phyloP scores from a whole-genome alignment of 2,329 filamentous ascomycete species.

The Aspergillus fumigatiaffinis region DNA sequence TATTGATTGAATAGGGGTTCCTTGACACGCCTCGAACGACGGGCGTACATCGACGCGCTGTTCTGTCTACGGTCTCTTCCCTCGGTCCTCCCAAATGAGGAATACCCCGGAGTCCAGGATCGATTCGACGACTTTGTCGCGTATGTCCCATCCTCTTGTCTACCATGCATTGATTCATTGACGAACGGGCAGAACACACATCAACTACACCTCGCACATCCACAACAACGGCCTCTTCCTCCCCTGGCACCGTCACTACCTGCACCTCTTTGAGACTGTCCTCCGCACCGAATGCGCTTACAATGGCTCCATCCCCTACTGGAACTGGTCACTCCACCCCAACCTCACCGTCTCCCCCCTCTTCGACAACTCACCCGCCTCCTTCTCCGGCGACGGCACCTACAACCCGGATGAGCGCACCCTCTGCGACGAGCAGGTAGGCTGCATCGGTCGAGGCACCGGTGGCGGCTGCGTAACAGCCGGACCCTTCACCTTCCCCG shows the following conservation, averaged over 20 bases:
- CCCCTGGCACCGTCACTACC: slow-evolving; percentile 16
- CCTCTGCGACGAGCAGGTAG: neutral
- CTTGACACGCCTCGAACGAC: slow-evolving; percentile 15
- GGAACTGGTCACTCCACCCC: slow-evolving; percentile 10
- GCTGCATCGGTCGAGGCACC: slow-evolving; percentile 1
- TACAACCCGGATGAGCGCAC: neutral
- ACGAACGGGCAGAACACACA: slow-evolving; percentile 14
- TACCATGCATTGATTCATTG: neutral
- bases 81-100: slow-evolving; percentile 12
- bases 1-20: slow-evolving; percentile 16
- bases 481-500: slow-evolving; percentile 8
- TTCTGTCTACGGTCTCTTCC: slow-evolving; percentile 19
- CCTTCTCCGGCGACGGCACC: slow-evolving; percentile 1
- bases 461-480: slow-evolving; percentile 12
- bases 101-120: slow-evolving; percentile 22
- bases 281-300: slow-evolving; percentile 15
- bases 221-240: slow-evolving; percentile 18
- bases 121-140: slow-evolving; percentile 28
- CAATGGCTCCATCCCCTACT: slow-evolving; percentile 14
- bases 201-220: slow-evolving; percentile 23
- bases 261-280: slow-evolving; percentile 11
- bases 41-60: slow-evolving; percentile 22
- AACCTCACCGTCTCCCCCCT: slow-evolving; percentile 5
- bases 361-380: slow-evolving; percentile 6
- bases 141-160: slow-evolving; percentile 9